Evolutionary conservation across 1,284 basidiomycete genomes (phyloP).

Genomic region (Tremellales sp.): DNA sequence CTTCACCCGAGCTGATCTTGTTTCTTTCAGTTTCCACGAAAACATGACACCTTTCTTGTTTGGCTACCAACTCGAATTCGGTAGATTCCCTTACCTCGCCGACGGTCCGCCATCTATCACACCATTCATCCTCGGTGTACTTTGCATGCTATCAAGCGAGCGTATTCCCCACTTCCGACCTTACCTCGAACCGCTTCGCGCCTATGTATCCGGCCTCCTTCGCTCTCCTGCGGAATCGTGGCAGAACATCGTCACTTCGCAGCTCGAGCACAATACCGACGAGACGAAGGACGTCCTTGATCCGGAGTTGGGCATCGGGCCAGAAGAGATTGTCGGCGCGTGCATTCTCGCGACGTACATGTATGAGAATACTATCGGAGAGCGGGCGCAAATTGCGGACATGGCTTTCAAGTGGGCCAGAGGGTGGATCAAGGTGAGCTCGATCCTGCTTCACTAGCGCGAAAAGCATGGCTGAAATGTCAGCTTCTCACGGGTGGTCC

Average conservation of each 20-base stretch:
- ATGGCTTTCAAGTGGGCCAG: slow-evolving; percentile 42
- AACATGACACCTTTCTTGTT: slow-evolving; percentile 33
- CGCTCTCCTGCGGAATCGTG: slow-evolving; percentile 36
- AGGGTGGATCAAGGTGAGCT: slow-evolving; percentile 40
- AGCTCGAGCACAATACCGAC: slow-evolving; percentile 8
- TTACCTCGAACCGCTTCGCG: slow-evolving; percentile 21
- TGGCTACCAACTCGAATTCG: slow-evolving; percentile 37
- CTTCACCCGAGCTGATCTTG: not conserved
- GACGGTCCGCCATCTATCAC: slow-evolving; percentile 37
- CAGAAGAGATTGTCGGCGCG: slow-evolving; percentile 45
- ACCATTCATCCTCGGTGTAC: slow-evolving; percentile 40
- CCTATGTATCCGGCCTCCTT: slow-evolving; percentile 27
- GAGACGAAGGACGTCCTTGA: slow-evolving; percentile 28
- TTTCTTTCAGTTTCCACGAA: slow-evolving; percentile 30
- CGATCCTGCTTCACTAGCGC: not conserved
- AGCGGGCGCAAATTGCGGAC: slow-evolving; percentile 23
- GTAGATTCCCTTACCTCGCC: slow-evolving; percentile 39
- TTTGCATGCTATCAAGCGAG: slow-evolving; percentile 39
- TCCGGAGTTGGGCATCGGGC: slow-evolving; percentile 44
- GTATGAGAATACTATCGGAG: slow-evolving; percentile 25
- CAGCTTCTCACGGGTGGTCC: slow-evolving; percentile 12
- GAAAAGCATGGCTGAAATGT: not conserved
- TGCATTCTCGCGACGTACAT: slow-evolving; percentile 38
- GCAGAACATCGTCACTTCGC: slow-evolving; percentile 11
- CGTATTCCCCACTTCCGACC: slow-evolving; percentile 24